Base-by-base conservation (phyloP, 2,329 filamentous ascomycete species). In the Uncinocarpus reesii region DNA sequence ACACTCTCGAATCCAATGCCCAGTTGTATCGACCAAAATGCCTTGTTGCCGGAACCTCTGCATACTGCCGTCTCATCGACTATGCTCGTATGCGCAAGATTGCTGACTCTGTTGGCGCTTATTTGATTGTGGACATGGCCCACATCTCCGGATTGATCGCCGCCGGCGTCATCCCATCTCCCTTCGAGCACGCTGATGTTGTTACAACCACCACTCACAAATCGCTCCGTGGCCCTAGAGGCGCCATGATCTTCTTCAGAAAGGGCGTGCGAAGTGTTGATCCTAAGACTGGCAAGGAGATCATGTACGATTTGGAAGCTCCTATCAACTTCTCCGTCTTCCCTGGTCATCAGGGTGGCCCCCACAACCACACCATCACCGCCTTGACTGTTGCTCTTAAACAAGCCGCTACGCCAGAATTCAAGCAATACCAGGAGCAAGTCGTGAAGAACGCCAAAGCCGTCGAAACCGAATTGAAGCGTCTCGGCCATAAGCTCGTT, bases 191-290 rank as follows among this genome's bases (percentile, higher is more conserved):
- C 67, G 85, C 88, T 56, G 92, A 98, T 65, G 83, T 98, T 51
- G 92, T 98, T 56, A 98, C 92, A 41, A 98, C 92, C 18, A 98
- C 92, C 31, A 95, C 87, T 53, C 92, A 98, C 78, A 98, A 98
- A 76, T 94, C 87, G 52, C 79, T 98, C 55, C 85, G 92, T 64
- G 92, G 92, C 31, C 92, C 92, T 31, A 82, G 92, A 62, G 92
- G 92, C 57, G 92, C 92, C 60, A 86, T 98, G 80, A 98, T 98
- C 67, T 98, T 98, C 78, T 98, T 83, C 80, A 84, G 92, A 59
- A 93, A 86, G 70, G 92, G 92, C 54, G 84, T 95, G 28, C 78
- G 90, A 58, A 81, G 79, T 64, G 80, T 82, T 45, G 84, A 94
- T 66, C 71, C 83, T 53, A 95, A 94, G 76, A 87, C 83, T 42